Evolutionary conservation across 106 monocot genomes (phyloP), one percentile per base, ranked within the genome.

Genomic region (Chionographis japonica): DNA sequence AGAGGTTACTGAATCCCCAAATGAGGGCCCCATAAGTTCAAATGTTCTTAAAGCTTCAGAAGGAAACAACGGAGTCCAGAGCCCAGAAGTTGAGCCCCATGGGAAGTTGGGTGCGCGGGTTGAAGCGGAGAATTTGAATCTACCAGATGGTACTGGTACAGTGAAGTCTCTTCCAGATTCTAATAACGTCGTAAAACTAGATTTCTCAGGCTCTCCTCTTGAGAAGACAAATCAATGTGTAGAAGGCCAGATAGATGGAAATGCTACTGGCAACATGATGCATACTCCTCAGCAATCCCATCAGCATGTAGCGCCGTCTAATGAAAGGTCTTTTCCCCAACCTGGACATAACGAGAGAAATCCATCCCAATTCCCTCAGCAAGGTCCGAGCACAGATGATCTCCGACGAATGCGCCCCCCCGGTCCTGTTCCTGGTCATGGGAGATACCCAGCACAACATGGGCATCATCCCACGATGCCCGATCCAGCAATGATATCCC

Each of bases 321-420:
- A 77, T 62, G 77, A 67, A 17, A 71, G 27, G 51, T 42, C 54
- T 36, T 55, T 74, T 60, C 38, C 54, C 6, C 74, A 63, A 36
- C 63, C 74, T 61, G 74, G 68, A 52, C 61, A 76, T 61, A 56
- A 63, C 49, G 75, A 78, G 14, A 63, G 55, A 63, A 70, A 54
- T 65, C 41, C 59, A 60, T 50, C 77, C 15, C 69, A 81, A 52
- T 58, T 58, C 37, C 68, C 59, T 38, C 54, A 54, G 15, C 85
- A 66, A 18, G 72, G 68, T 9, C 46, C 58, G 8, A 62, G 64
- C 11, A 37, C 72, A 58, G 73, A 68, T 41, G 73, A 68, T 4
- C 46, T 37, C 37, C 67, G 40, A 40, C 17, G 37, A n/a, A 66
- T 81, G 55, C 52, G 76, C 6, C 64, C 81, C 37, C 12, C 68